phyloP scores from a whole-genome alignment of 352 stramenopile genomes.

The Plasmopara muralis region DNA sequence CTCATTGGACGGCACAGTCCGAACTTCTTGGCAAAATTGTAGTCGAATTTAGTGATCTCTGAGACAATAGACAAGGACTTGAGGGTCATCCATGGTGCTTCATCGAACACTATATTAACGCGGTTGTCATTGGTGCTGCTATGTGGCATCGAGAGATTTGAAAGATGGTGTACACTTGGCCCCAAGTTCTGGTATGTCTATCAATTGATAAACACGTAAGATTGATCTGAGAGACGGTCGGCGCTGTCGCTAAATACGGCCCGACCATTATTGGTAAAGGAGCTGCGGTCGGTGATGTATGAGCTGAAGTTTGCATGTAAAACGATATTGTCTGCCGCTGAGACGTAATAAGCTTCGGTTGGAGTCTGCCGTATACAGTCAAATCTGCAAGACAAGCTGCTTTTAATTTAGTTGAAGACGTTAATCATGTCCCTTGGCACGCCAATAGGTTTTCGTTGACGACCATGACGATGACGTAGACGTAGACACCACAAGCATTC shows the following conservation, averaged over 20 bases:
- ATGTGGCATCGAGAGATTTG: slow-evolving; percentile 7
- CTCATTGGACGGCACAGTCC: slow-evolving; percentile 4
- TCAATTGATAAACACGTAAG: slow-evolving; percentile 6
- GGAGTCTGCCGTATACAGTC: slow-evolving; percentile 31
- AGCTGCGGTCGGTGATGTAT: slow-evolving; percentile 4
- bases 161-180: slow-evolving; percentile 11
- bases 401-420: slow-evolving; percentile 50
- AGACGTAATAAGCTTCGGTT: slow-evolving; percentile 49
- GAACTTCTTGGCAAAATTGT: slow-evolving; percentile 15
- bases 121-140: background rate
- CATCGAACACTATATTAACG: background rate
- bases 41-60: slow-evolving; percentile 13
- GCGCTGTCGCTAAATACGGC: slow-evolving; percentile 1
- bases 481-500: slow-evolving; percentile 35
- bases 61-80: slow-evolving; percentile 5
- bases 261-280: slow-evolving; percentile 2
- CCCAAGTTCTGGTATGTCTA: slow-evolving; percentile 18
- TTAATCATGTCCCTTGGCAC: slow-evolving; percentile 37
- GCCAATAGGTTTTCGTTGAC: slow-evolving; percentile 70
- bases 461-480: slow-evolving; percentile 37
- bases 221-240: slow-evolving; percentile 9
- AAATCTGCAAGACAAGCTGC: slow-evolving; percentile 37
- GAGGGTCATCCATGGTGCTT: background rate
- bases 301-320: slow-evolving; percentile 5
- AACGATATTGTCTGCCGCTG: slow-evolving; percentile 5